These are phyloP conservation scores for Coemansia sp. DNA, from an alignment of 192 early-diverging fungal genomes.

Conservation along the genomic window DNA sequence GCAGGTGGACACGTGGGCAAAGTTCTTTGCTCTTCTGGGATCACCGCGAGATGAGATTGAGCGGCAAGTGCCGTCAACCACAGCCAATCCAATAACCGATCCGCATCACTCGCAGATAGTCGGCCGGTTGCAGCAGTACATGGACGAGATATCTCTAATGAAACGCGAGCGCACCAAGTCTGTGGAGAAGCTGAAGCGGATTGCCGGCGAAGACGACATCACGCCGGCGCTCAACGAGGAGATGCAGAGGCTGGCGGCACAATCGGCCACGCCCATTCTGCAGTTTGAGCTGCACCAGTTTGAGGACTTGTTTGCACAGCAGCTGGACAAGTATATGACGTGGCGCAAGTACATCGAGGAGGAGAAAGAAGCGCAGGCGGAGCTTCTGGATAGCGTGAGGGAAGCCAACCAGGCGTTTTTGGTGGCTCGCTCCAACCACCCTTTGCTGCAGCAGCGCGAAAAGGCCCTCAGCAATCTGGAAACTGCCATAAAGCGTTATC, in stretches of 20 bases:
- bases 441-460: slow-evolving; percentile 65
- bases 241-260: slow-evolving; percentile 62
- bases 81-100: slow-evolving; percentile 55
- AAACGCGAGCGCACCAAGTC: slow-evolving; percentile 59
- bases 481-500: slow-evolving; percentile 68
- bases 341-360: slow-evolving; percentile 59
- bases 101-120: slow-evolving; percentile 64
- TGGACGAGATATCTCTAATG: slow-evolving; percentile 59
- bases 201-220: slow-evolving; percentile 76
- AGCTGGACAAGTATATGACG: slow-evolving; percentile 69
- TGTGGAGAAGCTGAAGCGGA: slow-evolving; percentile 64
- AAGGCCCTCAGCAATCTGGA: slow-evolving; percentile 76
- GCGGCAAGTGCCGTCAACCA: slow-evolving; percentile 61
- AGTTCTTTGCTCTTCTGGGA: slow-evolving; percentile 39
- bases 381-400: slow-evolving; percentile 58
- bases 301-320: slow-evolving; percentile 69
- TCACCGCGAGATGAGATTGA: slow-evolving; percentile 53
- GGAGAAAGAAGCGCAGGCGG: slow-evolving; percentile 61
- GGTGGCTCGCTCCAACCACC: slow-evolving; percentile 58
- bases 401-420: slow-evolving; percentile 68
- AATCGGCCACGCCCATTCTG: slow-evolving; percentile 56
- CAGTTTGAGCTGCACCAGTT: slow-evolving; percentile 76
- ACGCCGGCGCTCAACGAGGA: slow-evolving; percentile 64
- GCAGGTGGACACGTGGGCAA: slow-evolving; percentile 46
- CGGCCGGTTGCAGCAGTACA: slow-evolving; percentile 57